These are phyloP conservation scores for Ustilago nuda DNA, from an alignment of 1,284 basidiomycete genomes.

Conservation along the genomic window DNA sequence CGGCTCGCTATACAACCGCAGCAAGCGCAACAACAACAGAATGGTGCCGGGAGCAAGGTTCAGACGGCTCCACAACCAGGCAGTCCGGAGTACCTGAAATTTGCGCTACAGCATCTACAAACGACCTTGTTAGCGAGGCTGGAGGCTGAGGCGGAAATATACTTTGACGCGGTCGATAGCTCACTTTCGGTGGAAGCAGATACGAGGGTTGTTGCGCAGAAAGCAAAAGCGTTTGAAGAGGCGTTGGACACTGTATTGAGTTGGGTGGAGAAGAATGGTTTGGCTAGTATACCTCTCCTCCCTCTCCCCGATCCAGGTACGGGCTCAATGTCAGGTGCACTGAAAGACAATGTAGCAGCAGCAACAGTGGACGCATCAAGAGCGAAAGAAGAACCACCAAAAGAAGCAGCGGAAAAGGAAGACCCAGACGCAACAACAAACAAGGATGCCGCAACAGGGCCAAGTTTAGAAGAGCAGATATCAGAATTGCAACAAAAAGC, in stretches of 20 bases:
- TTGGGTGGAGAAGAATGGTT: constrained; percentile 36
- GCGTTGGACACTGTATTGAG: constrained; percentile 14
- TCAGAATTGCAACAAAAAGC: constrained; percentile 24
- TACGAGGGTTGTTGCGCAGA: constrained; percentile 10
- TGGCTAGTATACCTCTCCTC: constrained; percentile 28
- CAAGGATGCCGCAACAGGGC: background rate
- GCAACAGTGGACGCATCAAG: background rate
- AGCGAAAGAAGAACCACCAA: background rate
- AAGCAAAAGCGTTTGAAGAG: constrained; percentile 13
- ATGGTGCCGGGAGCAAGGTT: background rate
- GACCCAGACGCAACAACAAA: background rate
- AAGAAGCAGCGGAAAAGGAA: background rate
- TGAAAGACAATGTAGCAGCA: background rate
- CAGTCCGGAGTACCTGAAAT: constrained; percentile 20
- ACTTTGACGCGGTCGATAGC: constrained; percentile 35
- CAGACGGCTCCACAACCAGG: constrained; percentile 21
- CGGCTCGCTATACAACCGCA: background rate
- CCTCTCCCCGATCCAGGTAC: background rate
- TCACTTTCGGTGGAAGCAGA: constrained; percentile 12
- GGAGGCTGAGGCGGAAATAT: constrained; percentile 33
- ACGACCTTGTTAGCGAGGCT: constrained; percentile 24
- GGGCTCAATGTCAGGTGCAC: too few relatives aligned
- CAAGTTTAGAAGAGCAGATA: constrained; percentile 10
- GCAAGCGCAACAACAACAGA: background rate
- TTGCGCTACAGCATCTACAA: constrained; percentile 22